These are phyloP conservation scores for Colletotrichum sp. DNA, from an alignment of 2,329 filamentous ascomycete species.

Conservation along the genomic window DNA sequence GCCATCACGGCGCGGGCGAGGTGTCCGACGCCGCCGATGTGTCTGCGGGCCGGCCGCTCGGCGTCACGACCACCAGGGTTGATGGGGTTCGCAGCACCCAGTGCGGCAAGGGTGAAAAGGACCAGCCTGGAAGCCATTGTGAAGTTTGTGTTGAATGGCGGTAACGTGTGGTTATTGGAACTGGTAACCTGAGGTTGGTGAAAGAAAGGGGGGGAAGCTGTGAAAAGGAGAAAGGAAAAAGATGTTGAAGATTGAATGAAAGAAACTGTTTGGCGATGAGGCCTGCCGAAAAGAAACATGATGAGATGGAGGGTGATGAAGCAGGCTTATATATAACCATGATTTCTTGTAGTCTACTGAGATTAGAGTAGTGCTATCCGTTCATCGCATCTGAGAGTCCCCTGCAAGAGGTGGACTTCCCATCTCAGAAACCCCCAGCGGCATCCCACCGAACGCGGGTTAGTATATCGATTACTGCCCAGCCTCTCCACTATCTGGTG, in stretches of 20 bases:
- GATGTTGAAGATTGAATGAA: not conserved
- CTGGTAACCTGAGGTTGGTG: not conserved
- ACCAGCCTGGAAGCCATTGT: slow-evolving; percentile 15
- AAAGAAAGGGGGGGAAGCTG: not conserved
- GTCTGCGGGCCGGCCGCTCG: slow-evolving; percentile 2
- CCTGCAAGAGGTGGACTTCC: not conserved
- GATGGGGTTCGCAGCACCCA: slow-evolving; percentile 15
- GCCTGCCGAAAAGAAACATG: not conserved
- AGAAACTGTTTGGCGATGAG: not conserved
- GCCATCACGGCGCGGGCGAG: slow-evolving; percentile 4
- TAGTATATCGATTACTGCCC: slow-evolving; percentile 12
- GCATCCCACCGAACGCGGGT: not conserved
- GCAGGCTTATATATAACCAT: not conserved
- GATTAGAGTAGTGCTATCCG: not conserved
- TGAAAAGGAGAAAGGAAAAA: not conserved
- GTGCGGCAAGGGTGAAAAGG: slow-evolving; percentile 16
- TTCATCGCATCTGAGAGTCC: not conserved
- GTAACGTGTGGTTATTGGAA: not conserved
- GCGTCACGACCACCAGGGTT: not conserved
- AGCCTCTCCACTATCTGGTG: slow-evolving; percentile 5
- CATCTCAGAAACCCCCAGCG: not conserved
- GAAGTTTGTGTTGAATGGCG: not conserved
- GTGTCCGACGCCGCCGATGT: not conserved
- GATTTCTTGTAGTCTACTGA: not conserved
- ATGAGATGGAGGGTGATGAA: not conserved